Base-by-base conservation (phyloP, 2,329 filamentous ascomycete species). In the Colletotrichum plurivorum region DNA sequence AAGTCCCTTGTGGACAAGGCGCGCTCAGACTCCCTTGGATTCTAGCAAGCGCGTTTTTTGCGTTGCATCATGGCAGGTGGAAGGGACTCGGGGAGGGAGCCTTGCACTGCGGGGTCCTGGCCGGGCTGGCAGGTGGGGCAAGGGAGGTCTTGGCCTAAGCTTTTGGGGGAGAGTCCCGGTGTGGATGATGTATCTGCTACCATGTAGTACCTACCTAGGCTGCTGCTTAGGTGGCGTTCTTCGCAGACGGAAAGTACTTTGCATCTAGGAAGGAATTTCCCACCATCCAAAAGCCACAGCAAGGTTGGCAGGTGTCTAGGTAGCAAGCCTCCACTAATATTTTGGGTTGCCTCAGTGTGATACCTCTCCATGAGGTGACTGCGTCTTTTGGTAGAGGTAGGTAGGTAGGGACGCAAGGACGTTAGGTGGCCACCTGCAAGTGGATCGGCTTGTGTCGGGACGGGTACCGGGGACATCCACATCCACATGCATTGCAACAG, bases 401-500 rank as follows among this genome's bases (percentile, higher is more conserved):
- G 43, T 16, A 46, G 16, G 22, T 25, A 36, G 8, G 27, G 31
- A 36, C 8, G 31, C 8, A 36, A 10, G 31, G 31, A 36, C 31
- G 31, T 36, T 36, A 36, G 31, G 31, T 18, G 45, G 18, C 36
- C 43, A 9, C 13, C 36, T 49, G 41, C 5, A 46, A 20, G 65
- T 68, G 65, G 65, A 16, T 53, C 59, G 25, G 45, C 18, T 58
- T 31, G 20, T 59, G 36, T 59, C 55, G 61, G 60, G 51, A 66
- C 41, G 36, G 55, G 51, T 69, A 66, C 66, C 45, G 36, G 62
- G 51, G 63, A 66, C 49, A 56, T 66, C 62, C 67, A 69, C 62
- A 55, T 61, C 62, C 67, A 69, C 62, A 55, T 61, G 62, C 25
- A 45, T 20, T 66, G 67, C 25, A 49, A 60, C 62, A 43, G 56